These are phyloP conservation scores for Aspergillus oerlinghausenensis DNA, from an alignment of 2,329 filamentous ascomycete genomes.

Conservation along the genomic window DNA sequence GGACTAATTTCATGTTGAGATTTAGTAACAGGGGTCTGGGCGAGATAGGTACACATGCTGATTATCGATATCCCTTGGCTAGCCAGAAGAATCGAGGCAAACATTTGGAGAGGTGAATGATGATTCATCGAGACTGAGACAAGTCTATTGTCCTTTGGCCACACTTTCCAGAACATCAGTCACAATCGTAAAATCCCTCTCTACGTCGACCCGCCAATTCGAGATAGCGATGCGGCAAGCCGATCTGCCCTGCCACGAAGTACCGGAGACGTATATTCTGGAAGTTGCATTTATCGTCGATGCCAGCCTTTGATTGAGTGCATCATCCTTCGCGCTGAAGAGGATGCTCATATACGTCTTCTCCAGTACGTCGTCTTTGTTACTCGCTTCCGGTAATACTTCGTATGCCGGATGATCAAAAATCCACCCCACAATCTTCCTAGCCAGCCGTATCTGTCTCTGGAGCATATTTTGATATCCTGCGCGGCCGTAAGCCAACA, in stretches of 20 bases:
- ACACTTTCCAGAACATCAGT: constrained; percentile 56
- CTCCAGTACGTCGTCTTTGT: constrained; percentile 42
- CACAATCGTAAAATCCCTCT: constrained; percentile 63
- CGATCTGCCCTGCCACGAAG: constrained; percentile 66
- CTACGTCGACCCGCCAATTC: constrained; percentile 73
- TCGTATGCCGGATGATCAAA: constrained; percentile 59
- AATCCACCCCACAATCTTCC: constrained; percentile 62
- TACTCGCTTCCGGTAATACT: constrained; percentile 52
- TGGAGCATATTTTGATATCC: constrained; percentile 68
- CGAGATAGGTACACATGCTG: neutral
- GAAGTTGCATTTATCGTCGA: constrained; percentile 67
- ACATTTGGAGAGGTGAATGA: neutral
- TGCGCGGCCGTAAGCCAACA: constrained; percentile 66
- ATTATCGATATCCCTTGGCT: neutral
- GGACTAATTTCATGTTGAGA: neutral
- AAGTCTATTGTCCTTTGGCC: constrained; percentile 17
- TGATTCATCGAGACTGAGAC: too few relatives aligned
- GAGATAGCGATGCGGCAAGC: constrained; percentile 81
- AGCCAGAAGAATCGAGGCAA: too few relatives aligned
- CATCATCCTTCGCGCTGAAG: constrained; percentile 65
- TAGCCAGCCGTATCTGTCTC: constrained; percentile 67
- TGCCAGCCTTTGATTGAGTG: constrained; percentile 63
- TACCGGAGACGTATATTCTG: constrained; percentile 78
- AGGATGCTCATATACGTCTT: constrained; percentile 67
- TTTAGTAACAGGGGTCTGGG: neutral